A percentile compares a stretch with the other conserved stretches of the same genome.
phyloP scores from a whole-genome alignment of 345 rosid genomes.

The Rhodamnia argentea region DNA sequence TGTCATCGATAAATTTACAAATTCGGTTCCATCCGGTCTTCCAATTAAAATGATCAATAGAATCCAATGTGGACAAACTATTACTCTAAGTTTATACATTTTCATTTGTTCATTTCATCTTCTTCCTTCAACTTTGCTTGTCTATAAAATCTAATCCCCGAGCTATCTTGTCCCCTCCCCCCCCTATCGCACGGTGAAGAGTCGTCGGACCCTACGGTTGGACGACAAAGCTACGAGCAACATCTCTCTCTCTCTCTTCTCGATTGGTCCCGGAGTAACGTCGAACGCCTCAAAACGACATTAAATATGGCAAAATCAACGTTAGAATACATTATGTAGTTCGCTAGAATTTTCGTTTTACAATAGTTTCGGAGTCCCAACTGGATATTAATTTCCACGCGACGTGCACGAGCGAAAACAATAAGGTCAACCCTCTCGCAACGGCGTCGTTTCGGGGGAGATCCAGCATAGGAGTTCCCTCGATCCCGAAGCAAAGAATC shows the following conservation, averaged over 20 bases:
- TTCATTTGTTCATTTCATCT: background rate
- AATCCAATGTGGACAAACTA: background rate
- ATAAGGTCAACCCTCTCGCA: background rate
- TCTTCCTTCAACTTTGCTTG: background rate
- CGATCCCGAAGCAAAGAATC: background rate
- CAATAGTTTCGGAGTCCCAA: background rate
- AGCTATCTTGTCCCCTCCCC: background rate
- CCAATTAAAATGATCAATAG: background rate
- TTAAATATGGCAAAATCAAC: background rate
- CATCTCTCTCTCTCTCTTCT: background rate
- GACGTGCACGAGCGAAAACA: background rate
- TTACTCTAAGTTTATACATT: no score
- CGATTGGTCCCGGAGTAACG: no score
- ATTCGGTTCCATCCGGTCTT: no score
- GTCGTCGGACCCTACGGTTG: background rate
- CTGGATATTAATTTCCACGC: background rate
- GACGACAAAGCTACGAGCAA: background rate
- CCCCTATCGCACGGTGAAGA: background rate
- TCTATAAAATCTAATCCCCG: background rate
- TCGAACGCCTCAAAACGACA: no score
- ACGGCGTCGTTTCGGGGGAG: background rate
- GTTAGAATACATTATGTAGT: rapidly evolving
- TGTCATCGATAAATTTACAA: no score
- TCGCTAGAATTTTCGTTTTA: background rate
- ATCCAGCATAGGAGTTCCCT: background rate